These are phyloP conservation scores for Neurospora sp. DNA, from an alignment of 495 filamentous ascomycete species.

Conservation along the genomic window DNA sequence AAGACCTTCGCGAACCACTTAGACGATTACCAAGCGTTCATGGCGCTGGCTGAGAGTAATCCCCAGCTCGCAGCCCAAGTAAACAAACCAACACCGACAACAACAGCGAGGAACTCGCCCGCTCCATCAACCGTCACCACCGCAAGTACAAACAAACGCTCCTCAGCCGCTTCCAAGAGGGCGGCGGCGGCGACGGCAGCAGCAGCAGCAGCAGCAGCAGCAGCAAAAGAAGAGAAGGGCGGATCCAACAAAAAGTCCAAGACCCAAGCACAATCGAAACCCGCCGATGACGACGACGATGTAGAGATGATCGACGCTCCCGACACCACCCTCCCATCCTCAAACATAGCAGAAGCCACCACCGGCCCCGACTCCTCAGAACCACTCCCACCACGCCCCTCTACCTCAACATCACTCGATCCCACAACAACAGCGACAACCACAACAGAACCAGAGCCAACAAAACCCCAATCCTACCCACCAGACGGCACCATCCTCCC, in stretches of 20 bases:
- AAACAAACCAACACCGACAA: conserved; percentile 10
- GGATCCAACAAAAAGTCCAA: conserved; percentile 8
- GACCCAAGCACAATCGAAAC: conserved; percentile 14
- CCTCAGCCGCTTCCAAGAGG: conserved; percentile 13
- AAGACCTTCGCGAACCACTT: conserved; percentile 90
- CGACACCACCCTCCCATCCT: conserved; percentile 2
- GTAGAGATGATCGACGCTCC: conserved; percentile 27
- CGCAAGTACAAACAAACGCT: conserved; percentile 11
- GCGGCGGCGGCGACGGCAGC: conserved; percentile 3
- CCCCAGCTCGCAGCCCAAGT: conserved; percentile 16
- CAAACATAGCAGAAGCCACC: conserved; percentile 3
- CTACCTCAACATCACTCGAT: not conserved
- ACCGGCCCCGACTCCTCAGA: not conserved
- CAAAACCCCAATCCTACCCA: conserved; percentile 18
- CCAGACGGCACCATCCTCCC: conserved; percentile 22
- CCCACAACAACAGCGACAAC: not conserved
- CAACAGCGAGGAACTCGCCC: conserved; percentile 12
- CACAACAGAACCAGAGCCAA: not conserved
- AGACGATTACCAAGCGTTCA: conserved; percentile 72
- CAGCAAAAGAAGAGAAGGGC: conserved; percentile 15
- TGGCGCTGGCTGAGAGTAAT: conserved; percentile 37
- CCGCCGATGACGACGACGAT: conserved; percentile 19
- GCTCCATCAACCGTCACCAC: conserved; percentile 2
- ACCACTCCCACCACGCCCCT: not conserved
- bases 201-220: conserved; percentile 10